Base-by-base conservation (phyloP, 768 basidiomycete genomes). In the Coprinellus micaceus region DNA sequence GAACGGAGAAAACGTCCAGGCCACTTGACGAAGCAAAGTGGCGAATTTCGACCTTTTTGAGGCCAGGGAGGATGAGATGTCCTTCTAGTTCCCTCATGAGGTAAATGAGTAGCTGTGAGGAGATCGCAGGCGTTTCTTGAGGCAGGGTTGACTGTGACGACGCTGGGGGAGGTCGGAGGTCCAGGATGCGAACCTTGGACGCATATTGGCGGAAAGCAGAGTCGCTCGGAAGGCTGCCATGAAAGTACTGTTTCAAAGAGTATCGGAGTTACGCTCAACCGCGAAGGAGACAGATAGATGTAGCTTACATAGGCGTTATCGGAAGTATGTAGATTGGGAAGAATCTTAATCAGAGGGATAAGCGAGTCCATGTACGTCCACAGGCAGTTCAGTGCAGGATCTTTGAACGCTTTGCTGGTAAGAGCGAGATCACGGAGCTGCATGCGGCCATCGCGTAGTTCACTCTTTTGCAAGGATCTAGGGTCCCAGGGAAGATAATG, bases 351-450 rank as follows among this genome's bases (percentile, higher is more conserved):
- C 10, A 44, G 17, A n/a, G 43, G 43, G 10, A 44, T 9, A n/a
- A 44, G 7, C 43, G 43, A 44, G 10, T 44, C n/a, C 10, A 44
- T 9, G 22, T 24, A 44, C 9, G 17, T 21, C 43, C 43, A 44
- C 19, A 44, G 19, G 43, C 43, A 13, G 43, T 44, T 24, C 43
- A 44, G 19, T 13, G 43, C 43, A 21, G 43, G 43, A 10, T 44
- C 43, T n/a, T 44, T 44, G 43, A 44, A 44, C 10, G 43, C 17
- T 44, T 44, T 44, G 43, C 43, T 13, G 10, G 43, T 44, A 73
- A 63, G 41, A 85, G 81, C 1, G 84, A 86, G 47, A 76, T 70
- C 21, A 84, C 61, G 53, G 89, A 72, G 68, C 94, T 94, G 76
- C 91, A 92, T 17, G 79, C 80, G 82, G 39, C 46, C 53, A 13